A percentile compares a stretch with the other conserved stretches of the same genome.
These are phyloP conservation scores for Petunia secreta DNA, from an alignment of 257 asterid genomes.

Conservation along the genomic window DNA sequence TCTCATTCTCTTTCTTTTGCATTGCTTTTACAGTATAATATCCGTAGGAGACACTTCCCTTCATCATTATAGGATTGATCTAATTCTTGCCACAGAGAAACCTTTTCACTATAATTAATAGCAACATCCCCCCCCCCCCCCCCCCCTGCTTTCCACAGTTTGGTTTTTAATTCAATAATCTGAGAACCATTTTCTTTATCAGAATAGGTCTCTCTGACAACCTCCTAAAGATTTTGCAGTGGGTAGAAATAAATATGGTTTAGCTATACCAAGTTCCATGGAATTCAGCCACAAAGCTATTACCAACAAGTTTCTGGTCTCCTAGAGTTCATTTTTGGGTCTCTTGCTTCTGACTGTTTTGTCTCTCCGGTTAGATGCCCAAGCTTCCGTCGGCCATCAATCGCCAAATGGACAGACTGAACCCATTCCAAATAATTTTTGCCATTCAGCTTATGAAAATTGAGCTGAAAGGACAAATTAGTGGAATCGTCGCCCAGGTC, in stretches of 20 bases:
- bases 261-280: neutral
- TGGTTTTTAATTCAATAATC: neutral
- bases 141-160: neutral
- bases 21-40: neutral
- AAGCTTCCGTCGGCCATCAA: constrained; percentile 1
- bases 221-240: neutral
- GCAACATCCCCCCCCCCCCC: neutral
- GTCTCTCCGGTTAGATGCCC: neutral
- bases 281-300: constrained; percentile 21
- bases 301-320: neutral
- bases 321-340: neutral
- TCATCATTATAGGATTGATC: neutral
- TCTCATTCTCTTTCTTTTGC: constrained; percentile 3
- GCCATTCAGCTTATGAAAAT: constrained; percentile 7
- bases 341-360: neutral
- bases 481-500: neutral
- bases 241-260: neutral
- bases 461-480: neutral
- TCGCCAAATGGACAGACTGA: neutral
- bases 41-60: constrained; percentile 16
- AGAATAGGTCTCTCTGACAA: neutral
- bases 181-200: constrained; percentile 3
- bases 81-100: neutral
- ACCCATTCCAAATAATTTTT: constrained; percentile 20
- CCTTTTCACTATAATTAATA: constrained; percentile 9